phyloP scores from a whole-genome alignment of 108 stramenopile species.

The Pseudonitzschia multistriata region DNA sequence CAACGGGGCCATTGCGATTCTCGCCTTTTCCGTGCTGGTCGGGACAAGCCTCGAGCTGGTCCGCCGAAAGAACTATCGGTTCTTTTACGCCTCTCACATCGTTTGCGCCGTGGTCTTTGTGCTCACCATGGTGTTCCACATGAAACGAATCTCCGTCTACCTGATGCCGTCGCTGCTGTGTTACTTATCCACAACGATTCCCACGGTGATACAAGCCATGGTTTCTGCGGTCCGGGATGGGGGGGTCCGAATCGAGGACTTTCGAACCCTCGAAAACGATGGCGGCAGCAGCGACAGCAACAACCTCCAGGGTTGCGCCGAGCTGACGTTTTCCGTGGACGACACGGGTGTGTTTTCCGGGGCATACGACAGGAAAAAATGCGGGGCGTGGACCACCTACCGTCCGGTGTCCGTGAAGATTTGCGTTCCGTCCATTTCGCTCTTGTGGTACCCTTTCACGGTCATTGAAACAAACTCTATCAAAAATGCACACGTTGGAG shows the following conservation, averaged over 20 bases:
- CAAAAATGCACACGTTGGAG: too few species aligned
- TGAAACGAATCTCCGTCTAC: background rate
- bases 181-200: background rate
- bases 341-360: background rate
- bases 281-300: background rate
- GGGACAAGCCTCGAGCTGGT: background rate
- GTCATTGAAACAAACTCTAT: background rate
- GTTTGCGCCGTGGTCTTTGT: background rate
- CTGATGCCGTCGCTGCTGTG: background rate
- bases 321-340: conserved; percentile 1
- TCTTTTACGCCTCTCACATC: conserved; percentile 3
- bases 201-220: background rate
- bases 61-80: background rate
- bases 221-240: background rate
- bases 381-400: background rate
- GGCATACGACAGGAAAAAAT: too few species aligned
- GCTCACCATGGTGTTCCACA: background rate
- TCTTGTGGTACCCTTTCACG: conserved; percentile 1
- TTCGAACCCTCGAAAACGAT: background rate
- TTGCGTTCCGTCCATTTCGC: conserved; percentile 6
- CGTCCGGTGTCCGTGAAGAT: conserved; percentile 2
- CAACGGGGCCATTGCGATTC: background rate
- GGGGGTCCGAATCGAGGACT: background rate
- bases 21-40: background rate
- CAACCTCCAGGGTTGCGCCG: background rate